These are phyloP conservation scores for Calocybe gambosa DNA, from an alignment of 1,284 basidiomycete genomes.

Conservation along the genomic window DNA sequence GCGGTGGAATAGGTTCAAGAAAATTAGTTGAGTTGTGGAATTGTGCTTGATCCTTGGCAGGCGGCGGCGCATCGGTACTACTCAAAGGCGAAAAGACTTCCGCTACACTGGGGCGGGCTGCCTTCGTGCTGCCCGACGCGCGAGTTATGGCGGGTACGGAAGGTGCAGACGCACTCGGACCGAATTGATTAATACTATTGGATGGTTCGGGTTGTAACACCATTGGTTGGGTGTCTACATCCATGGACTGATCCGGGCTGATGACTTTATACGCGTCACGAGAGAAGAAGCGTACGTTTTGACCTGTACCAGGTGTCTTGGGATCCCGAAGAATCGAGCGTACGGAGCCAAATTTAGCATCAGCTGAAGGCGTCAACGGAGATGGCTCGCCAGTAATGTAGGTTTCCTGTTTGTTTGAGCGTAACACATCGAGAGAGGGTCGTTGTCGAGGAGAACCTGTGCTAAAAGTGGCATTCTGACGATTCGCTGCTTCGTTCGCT, in stretches of 20 bases:
- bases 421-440: conserved; percentile 30
- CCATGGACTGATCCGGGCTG: conserved; percentile 54
- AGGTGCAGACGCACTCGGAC: conserved; percentile 18
- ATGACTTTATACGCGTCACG: conserved; percentile 57
- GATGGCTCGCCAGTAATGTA: conserved; percentile 7
- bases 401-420: conserved; percentile 15
- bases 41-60: conserved; percentile 13
- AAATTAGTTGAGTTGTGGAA: conserved; percentile 23
- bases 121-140: conserved; percentile 24
- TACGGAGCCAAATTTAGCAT: conserved; percentile 39
- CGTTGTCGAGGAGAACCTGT: conserved; percentile 22
- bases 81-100: conserved; percentile 37
- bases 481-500: conserved; percentile 14
- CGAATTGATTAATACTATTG: conserved; percentile 29
- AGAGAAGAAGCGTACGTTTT: conserved; percentile 71
- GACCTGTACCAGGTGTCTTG: conserved; percentile 67
- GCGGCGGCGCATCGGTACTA: conserved; percentile 12
- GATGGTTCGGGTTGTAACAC: conserved; percentile 23
- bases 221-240: conserved; percentile 30
- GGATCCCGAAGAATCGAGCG: conserved; percentile 66
- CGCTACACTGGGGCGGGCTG: conserved; percentile 30
- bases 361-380: conserved; percentile 24
- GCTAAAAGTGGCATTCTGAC: conserved; percentile 20
- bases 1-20: conserved; percentile 20
- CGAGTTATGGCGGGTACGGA: conserved; percentile 21